These are phyloP conservation scores for Salix koriyanagi DNA, from an alignment of 345 rosid species.

Conservation along the genomic window DNA sequence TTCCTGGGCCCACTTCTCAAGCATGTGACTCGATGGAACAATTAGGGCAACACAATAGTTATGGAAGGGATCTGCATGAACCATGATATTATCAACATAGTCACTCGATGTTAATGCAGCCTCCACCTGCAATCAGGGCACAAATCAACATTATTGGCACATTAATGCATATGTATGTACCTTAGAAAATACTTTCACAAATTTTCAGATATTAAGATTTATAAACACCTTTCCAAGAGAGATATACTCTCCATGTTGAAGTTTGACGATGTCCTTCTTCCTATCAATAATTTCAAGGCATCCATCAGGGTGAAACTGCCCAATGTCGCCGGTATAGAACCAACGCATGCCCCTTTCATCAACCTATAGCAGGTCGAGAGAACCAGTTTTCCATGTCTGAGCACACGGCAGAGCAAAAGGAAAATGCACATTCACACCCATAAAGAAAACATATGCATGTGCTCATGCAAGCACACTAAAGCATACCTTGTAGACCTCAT, in stretches of 20 bases:
- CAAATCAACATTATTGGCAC: not conserved
- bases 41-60: slow-evolving; percentile 72
- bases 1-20: slow-evolving; percentile 72
- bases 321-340: slow-evolving; percentile 89
- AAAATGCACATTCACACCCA: not conserved
- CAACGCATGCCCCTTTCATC: slow-evolving; percentile 77
- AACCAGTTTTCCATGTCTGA: not conserved
- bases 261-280: slow-evolving; percentile 91
- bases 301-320: slow-evolving; percentile 80
- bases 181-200: not conserved
- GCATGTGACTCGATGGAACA: slow-evolving; percentile 50
- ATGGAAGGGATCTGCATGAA: slow-evolving; percentile 64
- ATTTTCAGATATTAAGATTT: not conserved
- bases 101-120: slow-evolving; percentile 53
- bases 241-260: slow-evolving; percentile 88
- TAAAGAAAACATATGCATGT: not conserved
- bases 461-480: not conserved
- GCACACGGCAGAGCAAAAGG: not conserved
- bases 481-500: slow-evolving; percentile 75
- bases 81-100: slow-evolving; percentile 73
- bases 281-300: slow-evolving; percentile 91
- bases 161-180: not conserved
- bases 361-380: slow-evolving; percentile 40
- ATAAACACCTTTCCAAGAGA: slow-evolving; percentile 78
- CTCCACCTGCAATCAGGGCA: slow-evolving; percentile 57